Evolutionary conservation across 495 filamentous ascomycete genomes (phyloP).

Genomic region (Penicillium bovifimosum): DNA sequence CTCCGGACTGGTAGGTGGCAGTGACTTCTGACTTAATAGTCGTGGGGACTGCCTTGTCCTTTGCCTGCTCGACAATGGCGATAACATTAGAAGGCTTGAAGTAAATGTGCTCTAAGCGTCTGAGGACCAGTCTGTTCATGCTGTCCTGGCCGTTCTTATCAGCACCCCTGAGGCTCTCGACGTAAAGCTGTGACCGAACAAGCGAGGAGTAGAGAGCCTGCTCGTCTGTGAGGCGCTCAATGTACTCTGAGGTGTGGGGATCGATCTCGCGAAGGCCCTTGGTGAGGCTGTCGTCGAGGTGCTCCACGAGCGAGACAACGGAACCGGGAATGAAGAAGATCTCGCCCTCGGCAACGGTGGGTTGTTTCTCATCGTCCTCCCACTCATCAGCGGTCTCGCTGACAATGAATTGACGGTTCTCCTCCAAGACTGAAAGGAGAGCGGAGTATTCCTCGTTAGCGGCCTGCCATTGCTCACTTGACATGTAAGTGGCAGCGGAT

Average conservation of each 20-base stretch:
- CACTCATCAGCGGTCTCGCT: conserved; percentile 92
- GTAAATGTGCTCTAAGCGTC: conserved; percentile 93
- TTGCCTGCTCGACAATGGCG: conserved; percentile 82
- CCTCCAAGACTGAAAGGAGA: conserved; percentile 74
- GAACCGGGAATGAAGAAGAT: conserved; percentile 86
- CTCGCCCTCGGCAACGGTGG: conserved; percentile 62
- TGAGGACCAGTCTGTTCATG: conserved; percentile 86
- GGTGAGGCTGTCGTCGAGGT: conserved; percentile 95
- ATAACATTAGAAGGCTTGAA: conserved; percentile 98
- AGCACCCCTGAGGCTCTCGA: conserved; percentile 69
- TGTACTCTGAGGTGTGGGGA: conserved; percentile 97
- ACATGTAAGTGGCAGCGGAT: conserved; percentile 74
- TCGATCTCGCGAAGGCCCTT: conserved; percentile 94
- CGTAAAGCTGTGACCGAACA: conserved; percentile 78
- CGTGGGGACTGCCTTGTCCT: conserved; percentile 76
- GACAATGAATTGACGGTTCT: conserved; percentile 70
- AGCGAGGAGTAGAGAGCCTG: conserved; percentile 87
- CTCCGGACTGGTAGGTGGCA: conserved; percentile 55
- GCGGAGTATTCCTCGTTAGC: conserved; percentile 78
- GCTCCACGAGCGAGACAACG: conserved; percentile 88
- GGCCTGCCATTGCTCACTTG: conserved; percentile 92
- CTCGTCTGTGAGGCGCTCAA: conserved; percentile 89
- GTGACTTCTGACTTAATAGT: conserved; percentile 74
- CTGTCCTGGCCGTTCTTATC: conserved; percentile 73
- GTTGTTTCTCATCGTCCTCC: conserved; percentile 96